A percentile compares a stretch with the other conserved stretches of the same genome.
Evolutionary conservation across 495 filamentous ascomycete species (phyloP).

Genomic region (Pyronema omphalodes): DNA sequence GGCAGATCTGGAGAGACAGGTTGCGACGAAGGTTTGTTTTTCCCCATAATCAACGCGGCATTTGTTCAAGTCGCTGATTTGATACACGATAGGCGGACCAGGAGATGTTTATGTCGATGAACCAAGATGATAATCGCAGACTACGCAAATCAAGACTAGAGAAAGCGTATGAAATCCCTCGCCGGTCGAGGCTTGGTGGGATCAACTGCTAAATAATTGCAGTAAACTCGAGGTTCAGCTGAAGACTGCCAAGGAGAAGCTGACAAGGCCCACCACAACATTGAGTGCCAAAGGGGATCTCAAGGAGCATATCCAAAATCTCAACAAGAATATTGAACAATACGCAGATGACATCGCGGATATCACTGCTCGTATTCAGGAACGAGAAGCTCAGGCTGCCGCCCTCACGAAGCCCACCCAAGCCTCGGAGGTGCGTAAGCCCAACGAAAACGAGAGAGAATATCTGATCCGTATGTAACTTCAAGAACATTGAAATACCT

Average conservation of each 20-base stretch:
- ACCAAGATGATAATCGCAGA: conserved; percentile 72
- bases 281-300: conserved; percentile 5
- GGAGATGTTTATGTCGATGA: conserved; percentile 59
- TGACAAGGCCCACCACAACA: not conserved
- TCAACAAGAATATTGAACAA: conserved; percentile 39
- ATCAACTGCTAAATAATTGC: not conserved
- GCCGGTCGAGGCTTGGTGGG: conserved; percentile 1
- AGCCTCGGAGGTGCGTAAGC: conserved; percentile 33
- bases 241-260: conserved; percentile 2
- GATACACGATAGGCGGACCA: conserved; percentile 42
- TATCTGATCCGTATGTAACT: conserved; percentile 52
- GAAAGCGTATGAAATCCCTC: conserved; percentile 31
- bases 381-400: conserved; percentile 38
- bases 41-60: not conserved
- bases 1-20: conserved; percentile 26
- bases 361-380: conserved; percentile 60
- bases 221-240: conserved; percentile 14
- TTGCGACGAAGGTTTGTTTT: conserved; percentile 20
- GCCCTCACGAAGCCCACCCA: conserved; percentile 24
- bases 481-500: not conserved
- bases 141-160: conserved; percentile 54
- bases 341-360: conserved; percentile 53
- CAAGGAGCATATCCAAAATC: conserved; percentile 25
- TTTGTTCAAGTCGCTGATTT: conserved; percentile 6
- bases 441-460: conserved; percentile 66